Base-by-base conservation (phyloP, 495 filamentous ascomycete species). In the Echria macrotheca region DNA sequence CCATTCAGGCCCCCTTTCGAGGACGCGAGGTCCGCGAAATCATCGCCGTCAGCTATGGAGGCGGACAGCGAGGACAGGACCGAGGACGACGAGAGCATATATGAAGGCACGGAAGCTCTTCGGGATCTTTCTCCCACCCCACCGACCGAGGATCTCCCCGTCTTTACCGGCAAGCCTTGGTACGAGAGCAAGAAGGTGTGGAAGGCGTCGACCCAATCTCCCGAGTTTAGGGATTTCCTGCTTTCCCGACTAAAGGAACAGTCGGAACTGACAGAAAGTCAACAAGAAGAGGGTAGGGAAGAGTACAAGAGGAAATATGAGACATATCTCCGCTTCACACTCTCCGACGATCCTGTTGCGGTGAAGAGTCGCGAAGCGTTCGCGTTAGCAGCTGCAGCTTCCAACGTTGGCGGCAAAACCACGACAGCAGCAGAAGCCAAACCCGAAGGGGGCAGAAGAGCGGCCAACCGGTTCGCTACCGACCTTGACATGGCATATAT, bases 401-500 rank as follows among this genome's bases (percentile, higher is more conserved):
- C n/a, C n/a, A n/a, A n/a, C n/a, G 59, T 37, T 23, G 44, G 59
- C 9, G 55, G 57, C 6, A 64, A 60, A 12, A 48, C 58, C 4
- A 67, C 75, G 4, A 72, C 68, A 4, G 64, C 71, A 0, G 64
- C 70, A 14, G 78, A 80, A 14, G 68, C 78, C 25, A 78, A 78
- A 23, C 75, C 84, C 11, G 73, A 81, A 38, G 78, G 80, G 42
- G 78, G 80, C 42, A 76, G 81, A 12, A 79, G 62, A 19, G 52
- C 42, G 1, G 47, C 78, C 40, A 86, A 81, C 19, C 56, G 77
- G 35, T 80, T 71, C 35, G 71, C 75, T 2, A 75, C 74, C 42
- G 87, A 94, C 54, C 75, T 85, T 21, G 89, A 95, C 53, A 71
- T 94, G 38, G 79, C 91, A 54, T 78, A 78, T 41, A 86, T 84